Conservation (phyloP, 495 filamentous ascomycete species). For the Aspergillus mulundensis region DNA sequence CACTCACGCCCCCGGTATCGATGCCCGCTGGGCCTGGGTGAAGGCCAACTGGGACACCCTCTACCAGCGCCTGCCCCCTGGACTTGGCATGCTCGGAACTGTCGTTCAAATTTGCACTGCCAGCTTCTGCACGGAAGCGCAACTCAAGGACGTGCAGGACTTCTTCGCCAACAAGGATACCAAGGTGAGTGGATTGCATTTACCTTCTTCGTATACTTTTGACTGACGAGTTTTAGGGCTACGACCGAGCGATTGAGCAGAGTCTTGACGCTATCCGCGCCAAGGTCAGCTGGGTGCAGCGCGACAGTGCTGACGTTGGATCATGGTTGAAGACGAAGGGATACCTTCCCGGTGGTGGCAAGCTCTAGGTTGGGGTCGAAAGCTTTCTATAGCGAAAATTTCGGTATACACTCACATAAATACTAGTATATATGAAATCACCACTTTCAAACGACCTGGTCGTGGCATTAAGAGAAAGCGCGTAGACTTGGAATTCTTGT, state of each 20-base stretch:
- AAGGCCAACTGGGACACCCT: conserved; percentile 81
- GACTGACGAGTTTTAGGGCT: conserved; percentile 35
- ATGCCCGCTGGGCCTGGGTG: conserved; percentile 79
- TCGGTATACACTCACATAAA: neutral
- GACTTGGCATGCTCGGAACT: conserved; percentile 76
- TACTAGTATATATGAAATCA: neutral
- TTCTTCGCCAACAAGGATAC: conserved; percentile 82
- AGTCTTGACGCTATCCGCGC: conserved; percentile 56
- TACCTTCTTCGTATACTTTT: neutral
- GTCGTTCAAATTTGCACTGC: conserved; percentile 81
- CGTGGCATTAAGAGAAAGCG: neutral
- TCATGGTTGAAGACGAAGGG: conserved; percentile 57
- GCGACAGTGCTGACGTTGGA: conserved; percentile 58
- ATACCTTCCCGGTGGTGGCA: conserved; percentile 40
- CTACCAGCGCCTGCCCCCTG: conserved; percentile 71
- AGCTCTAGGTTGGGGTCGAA: conserved; percentile 29
- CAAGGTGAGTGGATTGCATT: conserved; percentile 48
- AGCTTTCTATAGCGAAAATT: neutral
- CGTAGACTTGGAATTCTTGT: neutral
- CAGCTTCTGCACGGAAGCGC: conserved; percentile 72
- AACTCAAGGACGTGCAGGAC: conserved; percentile 65
- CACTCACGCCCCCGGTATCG: conserved; percentile 70
- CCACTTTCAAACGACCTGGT: neutral
- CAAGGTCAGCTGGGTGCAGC: conserved; percentile 59
- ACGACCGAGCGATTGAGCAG: conserved; percentile 58